Evolutionary conservation across 2,329 filamentous ascomycete genomes (phyloP).

Genomic region (Corinectria fuckeliana): DNA sequence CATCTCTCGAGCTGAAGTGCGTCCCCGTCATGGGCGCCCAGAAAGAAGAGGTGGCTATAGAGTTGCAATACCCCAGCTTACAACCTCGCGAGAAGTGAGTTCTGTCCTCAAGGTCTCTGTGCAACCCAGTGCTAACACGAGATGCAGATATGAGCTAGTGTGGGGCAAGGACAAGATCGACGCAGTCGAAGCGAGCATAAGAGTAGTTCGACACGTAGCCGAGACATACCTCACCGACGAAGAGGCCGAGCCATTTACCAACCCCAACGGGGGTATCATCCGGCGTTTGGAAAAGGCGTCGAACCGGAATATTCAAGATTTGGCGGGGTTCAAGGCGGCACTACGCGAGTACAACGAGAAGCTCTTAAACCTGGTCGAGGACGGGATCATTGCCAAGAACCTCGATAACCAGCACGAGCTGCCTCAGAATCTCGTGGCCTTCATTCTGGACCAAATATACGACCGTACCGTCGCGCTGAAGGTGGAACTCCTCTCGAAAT

Average conservation of each 20-base stretch:
- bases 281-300: conserved; percentile 79
- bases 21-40: conserved; percentile 57
- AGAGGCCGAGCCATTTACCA: conserved; percentile 70
- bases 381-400: conserved; percentile 75
- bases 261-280: conserved; percentile 76
- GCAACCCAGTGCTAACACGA: conserved; percentile 26
- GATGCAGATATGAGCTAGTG: conserved; percentile 66
- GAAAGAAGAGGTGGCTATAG: conserved; percentile 63
- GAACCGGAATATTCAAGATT: conserved; percentile 67
- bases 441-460: conserved; percentile 88
- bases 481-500: conserved; percentile 82
- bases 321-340: conserved; percentile 73
- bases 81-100: conserved; percentile 70
- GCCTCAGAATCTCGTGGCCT: conserved; percentile 74
- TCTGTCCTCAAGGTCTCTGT: background rate
- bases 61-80: conserved; percentile 84
- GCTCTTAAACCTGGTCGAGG: conserved; percentile 68
- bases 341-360: conserved; percentile 79
- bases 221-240: conserved; percentile 79
- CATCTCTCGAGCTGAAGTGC: conserved; percentile 57
- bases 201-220: conserved; percentile 72
- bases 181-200: conserved; percentile 74
- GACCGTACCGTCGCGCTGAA: conserved; percentile 90
- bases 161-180: conserved; percentile 81
- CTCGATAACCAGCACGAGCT: conserved; percentile 73